Evolutionary conservation across 1,284 basidiomycete genomes (phyloP), one percentile per base, ranked within the genome.

Genomic region (Microbotryomycetes sp.): DNA sequence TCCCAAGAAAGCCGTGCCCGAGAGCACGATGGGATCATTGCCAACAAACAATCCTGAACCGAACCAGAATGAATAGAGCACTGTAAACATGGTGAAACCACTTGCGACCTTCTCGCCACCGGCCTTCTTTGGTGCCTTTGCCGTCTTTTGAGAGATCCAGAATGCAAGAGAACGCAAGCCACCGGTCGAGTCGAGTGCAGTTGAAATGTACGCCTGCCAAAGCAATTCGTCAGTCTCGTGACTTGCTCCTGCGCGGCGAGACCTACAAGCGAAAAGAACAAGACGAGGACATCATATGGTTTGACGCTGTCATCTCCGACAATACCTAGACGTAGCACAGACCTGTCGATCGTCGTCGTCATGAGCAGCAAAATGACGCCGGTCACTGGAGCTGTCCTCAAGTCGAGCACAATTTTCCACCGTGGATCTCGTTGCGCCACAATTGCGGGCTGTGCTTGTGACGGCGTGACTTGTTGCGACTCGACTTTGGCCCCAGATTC

Each of bases 271-370:
- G 88, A 89, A 67, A 92, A 84, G 77, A 97, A 97, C 4, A 97
- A 80, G 29, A 90, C 88, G 75, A 97, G 83, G 64, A 97, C 92
- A 74, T 96, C 91, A 72, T 93, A 89, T 0, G 94, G 93, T 68
- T 89, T 83, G 46, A 97, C 83, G 3, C 87, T 87, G 53, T 86
- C 86, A 0, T 81, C 78, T 23, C 87, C 87, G 3, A 80, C 79
- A 46, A 82, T 81, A 14, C 92, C 92, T 59, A 82, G 77, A 6
- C 84, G 80, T 28, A 94, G 73, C 75, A 80, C 86, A 0, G 71
- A 65, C 0, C 84, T 80, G 59, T 85, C 81, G 23, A 96, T 83
- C 60, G 86, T 87, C 56, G 84, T 83, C 0, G 84, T 81, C 0
- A 86, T 87, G 70, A 92, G 85, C 15, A 96, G 79, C 32, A 94